Base-by-base conservation (phyloP, 177 flowering plant genomes). In the Vitis hybrid region DNA sequence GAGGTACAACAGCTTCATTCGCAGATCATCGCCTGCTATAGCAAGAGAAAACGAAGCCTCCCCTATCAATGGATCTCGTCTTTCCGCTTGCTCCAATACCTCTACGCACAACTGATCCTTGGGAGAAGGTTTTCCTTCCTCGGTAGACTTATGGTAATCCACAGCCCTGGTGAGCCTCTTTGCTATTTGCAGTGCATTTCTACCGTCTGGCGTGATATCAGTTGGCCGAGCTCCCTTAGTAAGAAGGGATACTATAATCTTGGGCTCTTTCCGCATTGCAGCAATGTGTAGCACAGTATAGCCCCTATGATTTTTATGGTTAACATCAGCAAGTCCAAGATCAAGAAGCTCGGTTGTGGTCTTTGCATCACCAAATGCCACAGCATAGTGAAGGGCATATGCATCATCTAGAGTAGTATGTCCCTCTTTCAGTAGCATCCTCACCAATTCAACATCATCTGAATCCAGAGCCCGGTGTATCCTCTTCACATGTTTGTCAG, bases 61-160 rank as follows among this genome's bases (percentile, higher is more conserved):
- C 74, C 94, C 94, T 11, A 86, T 81, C 38, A 88, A 71, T 33
- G 92, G 95, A 69, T 90, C 96, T 79, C 92, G 83, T 70, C 93
- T 93, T 76, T 91, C 97, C 51, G 97, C 96, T 75, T 93, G 96
- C 82, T 95, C 98, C 82, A 93, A 73, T 66, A 95, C 81, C 82
- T 95, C 99, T 71, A 92, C 78, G 81, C 99, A 95, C 69, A 91
- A 72, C 59, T 89, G 83, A 76, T 90, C 97, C 81, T 83, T 90
- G 1, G 93, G 86, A 71, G 96, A 76, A 57, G 89, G 75, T 67
- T 84, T 82, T 63, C 97, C 97, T 79, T 90, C 82, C 76, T 89
- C 90, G 11, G 83, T 79, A 56, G 82, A 59, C 59, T 64, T 81
- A 63, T 71, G 47, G 69, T 82, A 95, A 76, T 91, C 94, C 22